A percentile compares a stretch with the other conserved stretches of the same genome.
phyloP scores from a whole-genome alignment of 108 stramenopile species.

The Conticribra weissflogii region DNA sequence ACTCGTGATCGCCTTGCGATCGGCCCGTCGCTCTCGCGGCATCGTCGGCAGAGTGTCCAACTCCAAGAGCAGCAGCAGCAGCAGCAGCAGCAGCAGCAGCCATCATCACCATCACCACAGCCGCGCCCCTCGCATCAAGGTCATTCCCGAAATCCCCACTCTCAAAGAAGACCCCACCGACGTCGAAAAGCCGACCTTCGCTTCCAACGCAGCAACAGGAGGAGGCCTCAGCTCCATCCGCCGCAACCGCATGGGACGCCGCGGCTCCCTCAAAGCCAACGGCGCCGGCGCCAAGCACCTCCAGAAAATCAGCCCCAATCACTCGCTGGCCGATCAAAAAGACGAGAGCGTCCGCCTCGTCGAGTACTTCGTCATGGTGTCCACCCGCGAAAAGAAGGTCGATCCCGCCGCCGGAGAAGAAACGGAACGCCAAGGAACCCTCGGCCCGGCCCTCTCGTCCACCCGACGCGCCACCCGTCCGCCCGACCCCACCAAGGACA shows the following conservation, averaged over 20 bases:
- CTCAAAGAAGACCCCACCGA: not conserved
- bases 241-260: not conserved
- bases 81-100: not conserved
- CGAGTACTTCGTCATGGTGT: conserved; percentile 86
- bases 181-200: not conserved
- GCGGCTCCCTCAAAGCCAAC: not conserved
- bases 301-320: not conserved
- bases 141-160: not conserved
- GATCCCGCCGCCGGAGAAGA: not conserved
- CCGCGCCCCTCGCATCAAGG: not conserved
- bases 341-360: conserved; percentile 61
- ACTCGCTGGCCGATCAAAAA: conserved; percentile 3
- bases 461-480: no score
- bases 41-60: not conserved
- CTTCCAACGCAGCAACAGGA: not conserved
- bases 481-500: conserved; percentile 9
- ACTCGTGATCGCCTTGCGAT: conserved; percentile 16
- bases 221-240: not conserved
- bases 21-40: conserved; percentile 5
- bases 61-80: not conserved
- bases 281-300: not conserved
- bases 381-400: conserved; percentile 16
- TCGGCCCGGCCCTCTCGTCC: no score
- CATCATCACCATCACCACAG: not conserved
- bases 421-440: no score